phyloP scores from a whole-genome alignment of 108 stramenopile genomes.

The Halocafeteria seosinensis region DNA sequence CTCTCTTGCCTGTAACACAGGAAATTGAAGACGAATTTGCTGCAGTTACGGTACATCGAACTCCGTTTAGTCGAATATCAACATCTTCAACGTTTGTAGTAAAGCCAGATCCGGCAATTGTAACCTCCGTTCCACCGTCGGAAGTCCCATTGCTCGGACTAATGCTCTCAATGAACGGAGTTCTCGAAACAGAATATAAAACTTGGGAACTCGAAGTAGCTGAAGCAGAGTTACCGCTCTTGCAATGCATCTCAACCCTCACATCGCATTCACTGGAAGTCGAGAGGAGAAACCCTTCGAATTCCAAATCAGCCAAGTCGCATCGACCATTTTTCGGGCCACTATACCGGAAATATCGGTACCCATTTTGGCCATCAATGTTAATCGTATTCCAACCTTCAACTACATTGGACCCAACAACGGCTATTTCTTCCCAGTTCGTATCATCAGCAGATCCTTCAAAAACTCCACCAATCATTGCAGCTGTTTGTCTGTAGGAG shows the following conservation, averaged over 20 bases:
- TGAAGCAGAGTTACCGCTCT: too few relatives aligned
- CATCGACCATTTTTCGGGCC: too few relatives aligned
- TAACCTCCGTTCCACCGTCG: not conserved
- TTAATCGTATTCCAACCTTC: not conserved
- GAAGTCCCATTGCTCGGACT: not conserved
- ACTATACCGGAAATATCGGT: too few relatives aligned
- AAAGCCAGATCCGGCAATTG: not conserved
- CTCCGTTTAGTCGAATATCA: not conserved
- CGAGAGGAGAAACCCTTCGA: too few relatives aligned
- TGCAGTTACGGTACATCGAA: not conserved
- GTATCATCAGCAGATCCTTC: not conserved
- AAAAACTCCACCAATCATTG: not conserved
- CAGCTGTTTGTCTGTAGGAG: not conserved
- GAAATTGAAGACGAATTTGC: not conserved
- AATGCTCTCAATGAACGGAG: not conserved
- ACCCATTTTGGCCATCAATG: too few relatives aligned
- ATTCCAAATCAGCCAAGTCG: too few relatives aligned
- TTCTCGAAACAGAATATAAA: too few relatives aligned
- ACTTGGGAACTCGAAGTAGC: too few relatives aligned
- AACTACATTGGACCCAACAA: not conserved
- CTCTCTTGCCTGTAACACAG: not conserved
- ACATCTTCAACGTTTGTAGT: not conserved
- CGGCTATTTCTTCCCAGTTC: not conserved
- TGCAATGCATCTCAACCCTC: too few relatives aligned
- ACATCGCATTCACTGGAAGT: too few relatives aligned